Evolutionary conservation across 176 grass and related monocot species (phyloP), one percentile per base, ranked within the genome.

Genomic region (Hordeum marinum): DNA sequence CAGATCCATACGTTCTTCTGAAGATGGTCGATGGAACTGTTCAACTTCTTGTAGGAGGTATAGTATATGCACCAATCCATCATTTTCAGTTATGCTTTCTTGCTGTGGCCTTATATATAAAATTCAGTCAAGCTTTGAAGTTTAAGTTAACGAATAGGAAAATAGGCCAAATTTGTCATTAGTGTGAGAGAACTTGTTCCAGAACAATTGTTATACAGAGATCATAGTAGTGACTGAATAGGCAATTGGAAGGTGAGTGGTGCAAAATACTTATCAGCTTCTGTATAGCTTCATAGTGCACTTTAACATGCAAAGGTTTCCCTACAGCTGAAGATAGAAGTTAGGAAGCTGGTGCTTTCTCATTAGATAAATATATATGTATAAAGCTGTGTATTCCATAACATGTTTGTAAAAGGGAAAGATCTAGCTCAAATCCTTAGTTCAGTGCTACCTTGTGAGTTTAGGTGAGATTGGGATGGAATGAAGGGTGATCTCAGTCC

Each of bases 11-110:
- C 78, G 91, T 98, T 36, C 91, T 98, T 59, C 70, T 98, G 67
- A 95, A 90, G 74, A 98, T 98, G 96, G 78, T 87, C 84, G 96
- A 98, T 85, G 93, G 96, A 83, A 86, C 92, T 76, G 71, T 98
- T 94, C 96, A 93, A 40, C 89, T 98, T 75, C 91, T 98, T 72
- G 64, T 98, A 83, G 96, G 96, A 94, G 96, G 96, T 98, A 92
- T 60, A 39, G 8, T 67, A 26, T 32, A 66, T 58, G 34, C 35
- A 20, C 43, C 65, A 25, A 29, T 62, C 13, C 45, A 62, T n/a
- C 3, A 9, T 46, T 32, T 83, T 64, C 63, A 23, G 27, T 62
- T 18, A 50, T 32, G 11, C 10, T 76, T 65, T 45, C 57, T 72
- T 64, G 42, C 25, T 63, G 29, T 62, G 21, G 10, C 39, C 15